These are phyloP conservation scores for Bruguiera gymnorhiza DNA, from an alignment of 345 rosid genomes.

Conservation along the genomic window DNA sequence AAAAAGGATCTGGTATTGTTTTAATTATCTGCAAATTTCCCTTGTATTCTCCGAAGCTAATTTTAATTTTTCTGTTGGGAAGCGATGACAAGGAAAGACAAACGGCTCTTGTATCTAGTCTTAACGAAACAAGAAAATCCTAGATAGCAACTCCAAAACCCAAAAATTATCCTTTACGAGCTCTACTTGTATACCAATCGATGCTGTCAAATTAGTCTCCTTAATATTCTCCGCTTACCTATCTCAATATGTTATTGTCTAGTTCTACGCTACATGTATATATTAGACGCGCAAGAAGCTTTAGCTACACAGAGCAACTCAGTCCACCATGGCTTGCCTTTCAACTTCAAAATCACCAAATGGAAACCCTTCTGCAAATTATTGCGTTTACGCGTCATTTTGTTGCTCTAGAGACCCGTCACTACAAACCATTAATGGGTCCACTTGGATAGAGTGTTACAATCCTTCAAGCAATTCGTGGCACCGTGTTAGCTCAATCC, in stretches of 20 bases:
- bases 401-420: conserved; percentile 17
- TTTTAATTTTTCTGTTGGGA: not conserved
- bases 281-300: not conserved
- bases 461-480: conserved; percentile 37
- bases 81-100: not conserved
- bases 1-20: not conserved
- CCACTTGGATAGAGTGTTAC: conserved; percentile 46
- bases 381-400: conserved; percentile 32
- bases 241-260: not conserved
- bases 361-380: not conserved
- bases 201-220: not conserved
- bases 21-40: not conserved
- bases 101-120: not conserved
- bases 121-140: not conserved
- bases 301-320: not conserved
- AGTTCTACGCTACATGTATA: no score
- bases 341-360: not conserved
- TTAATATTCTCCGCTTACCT: not conserved
- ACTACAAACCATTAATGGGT: not conserved
- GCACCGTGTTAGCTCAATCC: conserved; percentile 36
- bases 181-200: not conserved
- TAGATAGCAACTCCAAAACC: not conserved
- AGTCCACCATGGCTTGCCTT: not conserved
- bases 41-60: not conserved
- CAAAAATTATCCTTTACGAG: not conserved